Conservation (phyloP, 2,329 filamentous ascomycete genomes). For the Xylaria arbuscula region DNA sequence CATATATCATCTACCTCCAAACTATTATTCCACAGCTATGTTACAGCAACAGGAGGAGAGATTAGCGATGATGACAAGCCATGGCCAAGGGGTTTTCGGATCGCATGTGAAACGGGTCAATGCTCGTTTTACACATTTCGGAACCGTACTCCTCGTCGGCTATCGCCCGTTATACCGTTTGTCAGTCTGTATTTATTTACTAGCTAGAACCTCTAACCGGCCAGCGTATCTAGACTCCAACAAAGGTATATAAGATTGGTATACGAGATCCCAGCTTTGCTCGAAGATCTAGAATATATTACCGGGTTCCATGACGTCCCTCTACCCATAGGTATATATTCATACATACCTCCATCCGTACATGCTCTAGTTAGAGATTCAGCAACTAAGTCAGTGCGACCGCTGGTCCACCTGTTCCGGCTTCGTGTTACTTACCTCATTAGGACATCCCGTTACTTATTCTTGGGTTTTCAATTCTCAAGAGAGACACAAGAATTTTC, state of each 20-base stretch:
- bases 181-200: not conserved
- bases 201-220: not conserved
- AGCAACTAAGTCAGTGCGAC: not conserved
- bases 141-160: not conserved
- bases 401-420: not conserved
- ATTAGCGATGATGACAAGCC: not conserved
- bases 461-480: not conserved
- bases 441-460: not conserved
- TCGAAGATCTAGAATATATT: not conserved
- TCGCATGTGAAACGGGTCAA: constrained; percentile 10
- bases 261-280: not conserved
- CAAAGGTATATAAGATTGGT: not conserved
- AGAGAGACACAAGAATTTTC: not conserved
- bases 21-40: not conserved
- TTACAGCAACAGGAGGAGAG: not conserved
- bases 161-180: not conserved
- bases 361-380: not conserved
- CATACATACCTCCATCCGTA: too few species aligned
- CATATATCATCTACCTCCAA: not conserved
- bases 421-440: not conserved
- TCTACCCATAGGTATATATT: not conserved
- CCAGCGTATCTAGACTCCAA: constrained; percentile 1
- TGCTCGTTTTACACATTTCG: not conserved
- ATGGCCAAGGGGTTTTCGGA: not conserved
- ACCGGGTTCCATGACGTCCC: not conserved